A percentile compares a stretch with the other conserved stretches of the same genome.
Conservation (phyloP, 352 stramenopile species). For the Phytophthora tentaculata region DNA sequence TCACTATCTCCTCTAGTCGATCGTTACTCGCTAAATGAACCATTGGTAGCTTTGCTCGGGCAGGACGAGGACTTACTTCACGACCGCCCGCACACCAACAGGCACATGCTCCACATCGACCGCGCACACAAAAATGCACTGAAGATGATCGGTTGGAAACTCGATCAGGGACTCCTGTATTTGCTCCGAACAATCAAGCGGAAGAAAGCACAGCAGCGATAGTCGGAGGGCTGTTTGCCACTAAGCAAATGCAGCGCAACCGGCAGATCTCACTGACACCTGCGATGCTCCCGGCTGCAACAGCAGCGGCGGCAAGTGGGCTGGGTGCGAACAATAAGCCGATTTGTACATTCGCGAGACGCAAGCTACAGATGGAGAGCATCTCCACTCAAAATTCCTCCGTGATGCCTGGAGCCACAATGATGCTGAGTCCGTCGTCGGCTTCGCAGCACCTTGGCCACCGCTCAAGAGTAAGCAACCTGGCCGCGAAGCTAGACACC, state of each 20-base stretch:
- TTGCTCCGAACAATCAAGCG: conserved; percentile 15
- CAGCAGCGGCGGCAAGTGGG: conserved; percentile 21
- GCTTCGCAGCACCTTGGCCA: conserved; percentile 32
- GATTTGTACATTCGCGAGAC: conserved; percentile 33
- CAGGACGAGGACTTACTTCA: conserved; percentile 28
- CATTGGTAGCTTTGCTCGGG: conserved; percentile 22
- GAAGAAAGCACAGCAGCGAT: conserved; percentile 17
- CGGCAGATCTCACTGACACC: conserved; percentile 36
- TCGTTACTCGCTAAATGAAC: neutral
- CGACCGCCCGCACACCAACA: conserved; percentile 19
- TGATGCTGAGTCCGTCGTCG: conserved; percentile 3
- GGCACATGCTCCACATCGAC: conserved; percentile 4
- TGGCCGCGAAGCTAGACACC: conserved; percentile 67
- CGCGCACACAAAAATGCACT: neutral
- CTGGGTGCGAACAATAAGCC: conserved; percentile 34
- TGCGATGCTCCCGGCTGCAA: conserved; percentile 25
- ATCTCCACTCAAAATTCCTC: conserved; percentile 4
- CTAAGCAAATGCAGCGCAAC: conserved; percentile 31
- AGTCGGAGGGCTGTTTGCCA: conserved; percentile 34
- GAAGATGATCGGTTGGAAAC: conserved; percentile 23
- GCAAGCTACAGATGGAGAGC: conserved; percentile 32
- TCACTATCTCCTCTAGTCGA: neutral
- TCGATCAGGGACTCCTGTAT: conserved; percentile 1
- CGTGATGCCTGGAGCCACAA: neutral
- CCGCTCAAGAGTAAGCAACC: conserved; percentile 38